These are phyloP conservation scores for Beauveria brongniartii DNA, from an alignment of 2,329 filamentous ascomycete species.

Conservation along the genomic window DNA sequence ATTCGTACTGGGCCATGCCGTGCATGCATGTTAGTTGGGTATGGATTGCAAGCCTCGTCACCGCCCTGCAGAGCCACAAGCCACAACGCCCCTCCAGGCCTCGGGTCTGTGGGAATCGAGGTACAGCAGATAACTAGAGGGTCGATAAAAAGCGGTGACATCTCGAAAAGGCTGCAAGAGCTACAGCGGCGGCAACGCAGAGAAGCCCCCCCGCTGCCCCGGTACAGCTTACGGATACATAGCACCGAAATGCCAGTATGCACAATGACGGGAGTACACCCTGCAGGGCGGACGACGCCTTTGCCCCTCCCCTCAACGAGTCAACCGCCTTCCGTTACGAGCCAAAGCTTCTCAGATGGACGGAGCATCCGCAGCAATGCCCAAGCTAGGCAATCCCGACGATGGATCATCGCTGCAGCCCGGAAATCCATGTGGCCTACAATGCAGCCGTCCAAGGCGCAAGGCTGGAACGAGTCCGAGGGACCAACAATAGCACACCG, in stretches of 20 bases:
- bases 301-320: not conserved
- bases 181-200: no score
- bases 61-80: not conserved
- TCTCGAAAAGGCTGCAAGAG: not conserved
- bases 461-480: not conserved
- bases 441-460: not conserved
- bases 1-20: not conserved
- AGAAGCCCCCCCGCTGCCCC: no score
- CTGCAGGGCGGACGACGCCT: no score
- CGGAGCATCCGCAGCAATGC: not conserved
- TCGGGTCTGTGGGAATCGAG: not conserved
- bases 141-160: not conserved
- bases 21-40: not conserved
- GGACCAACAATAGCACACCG: not conserved
- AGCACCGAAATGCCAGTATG: not conserved
- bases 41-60: not conserved
- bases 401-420: not conserved
- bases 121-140: not conserved
- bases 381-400: slow-evolving; percentile 1
- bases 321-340: not conserved
- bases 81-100: not conserved
- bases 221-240: no score
- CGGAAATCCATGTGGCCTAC: not conserved
- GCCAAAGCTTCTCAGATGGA: not conserved
- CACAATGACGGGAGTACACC: not conserved